Base-by-base conservation (phyloP, 2,329 filamentous ascomycete genomes). In the Penicillium frequentans region DNA sequence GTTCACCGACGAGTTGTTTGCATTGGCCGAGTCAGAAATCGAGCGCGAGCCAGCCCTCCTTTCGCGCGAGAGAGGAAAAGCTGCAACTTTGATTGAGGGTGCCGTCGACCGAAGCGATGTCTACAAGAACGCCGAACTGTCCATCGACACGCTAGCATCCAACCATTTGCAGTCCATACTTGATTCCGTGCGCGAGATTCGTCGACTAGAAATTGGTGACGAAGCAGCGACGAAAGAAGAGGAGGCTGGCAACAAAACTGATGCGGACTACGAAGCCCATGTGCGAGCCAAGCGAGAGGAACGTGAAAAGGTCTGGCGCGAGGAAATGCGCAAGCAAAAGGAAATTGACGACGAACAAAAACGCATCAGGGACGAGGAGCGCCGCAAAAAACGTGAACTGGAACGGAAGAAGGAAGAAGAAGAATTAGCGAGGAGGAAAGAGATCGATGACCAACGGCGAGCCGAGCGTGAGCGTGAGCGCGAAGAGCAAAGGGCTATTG, bases 81-180 rank as follows among this genome's bases (percentile, higher is more conserved):
- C 85, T 27, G 85, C 84, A 10, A 84, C 84, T 1, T 74, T 88
- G 44, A 82, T 88, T 29, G 84, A 87, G 71, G 86, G 86, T 54
- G 84, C 84, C 2, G 85, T 85, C 10, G 85, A 87, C 61, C 81
- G 86, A 54, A 84, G 81, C 58, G 82, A 86, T 58, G 80, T 87
- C 52, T 88, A 88, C 66, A 81, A 81, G 58, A 81, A 77, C 61
- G 83, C 84, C 23, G 83, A 85, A 65, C 73, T 74, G 8, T 78
- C 82, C 14, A 77, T 88, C 47, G 81, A 84, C 63, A 70, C 70
- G 5, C 75, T 86, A 62, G 79, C 86, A 49, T 77, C 81, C 49
- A 75, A 81, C 57, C 78, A 84, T 59, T 73, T 87, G 37, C 76
- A 78, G 2, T 74, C 79, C 43, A 84, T 86, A 31, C 75, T 86